Base-by-base conservation (phyloP, 345 rosid genomes). In the Salix arbutifolia region DNA sequence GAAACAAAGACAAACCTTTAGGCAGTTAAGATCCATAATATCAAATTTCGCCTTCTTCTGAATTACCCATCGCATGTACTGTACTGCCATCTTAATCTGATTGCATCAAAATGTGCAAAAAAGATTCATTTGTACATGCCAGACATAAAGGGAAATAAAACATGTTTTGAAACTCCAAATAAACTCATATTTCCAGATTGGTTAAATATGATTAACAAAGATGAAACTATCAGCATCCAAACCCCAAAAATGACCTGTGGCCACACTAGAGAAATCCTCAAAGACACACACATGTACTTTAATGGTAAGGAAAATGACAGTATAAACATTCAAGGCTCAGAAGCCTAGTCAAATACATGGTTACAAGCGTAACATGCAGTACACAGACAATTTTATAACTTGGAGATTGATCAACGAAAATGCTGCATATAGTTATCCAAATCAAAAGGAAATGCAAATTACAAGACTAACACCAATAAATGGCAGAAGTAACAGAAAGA, bases 1-100 rank as follows among this genome's bases (percentile, higher is more conserved):
- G 65, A 50, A 64, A 14, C 40, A 26, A 18, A 46, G 25, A 71
- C 74, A 82, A 69, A 82, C 84, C 84, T 82, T 82, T 71, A 78
- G 76, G 61, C 81, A 70, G 65, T 78, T 70, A 48, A 78, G 84
- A 82, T 78, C 81, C 84, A 82, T 82, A 44, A 82, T 82, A 52
- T 82, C 81, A 78, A 82, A 82, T 70, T 78, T 82, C 78, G 84
- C 77, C 65, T 74, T 82, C 78, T 74, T 82, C 65, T 77, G 78
- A 74, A 82, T 82, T 6, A 82, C 76, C 23, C 81, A 73, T 31
- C 81, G 79, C 84, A 82, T 82, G 70, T 78, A 82, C 70, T 82
- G 84, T 19, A 82, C 76, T 19, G 81, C 84, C 84, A 82, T 78
- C 75, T 82, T 82, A 65, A 82, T 79, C 84, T 79, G 62, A 73